phyloP scores from a whole-genome alignment of 371 early-diverging fungal species.

The Mycotypha africana region DNA sequence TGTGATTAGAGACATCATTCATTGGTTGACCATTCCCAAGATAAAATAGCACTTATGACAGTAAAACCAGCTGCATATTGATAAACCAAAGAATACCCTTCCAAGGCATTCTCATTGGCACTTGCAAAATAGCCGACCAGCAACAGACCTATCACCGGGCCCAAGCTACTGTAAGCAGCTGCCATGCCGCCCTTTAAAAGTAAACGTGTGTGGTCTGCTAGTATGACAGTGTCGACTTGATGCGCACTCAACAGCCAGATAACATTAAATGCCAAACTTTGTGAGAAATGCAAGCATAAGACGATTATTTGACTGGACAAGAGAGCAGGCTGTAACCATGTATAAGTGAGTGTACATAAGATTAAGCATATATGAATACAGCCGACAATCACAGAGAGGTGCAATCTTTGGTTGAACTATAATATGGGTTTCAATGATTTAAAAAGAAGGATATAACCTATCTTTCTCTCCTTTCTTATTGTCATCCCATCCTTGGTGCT shows the following conservation, averaged over 20 bases:
- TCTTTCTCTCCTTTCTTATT: background rate
- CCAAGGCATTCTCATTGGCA: background rate
- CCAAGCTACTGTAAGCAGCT: conserved; percentile 23
- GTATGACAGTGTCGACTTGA: conserved; percentile 18
- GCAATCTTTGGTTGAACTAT: conserved; percentile 7
- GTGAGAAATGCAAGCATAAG: conserved; percentile 19
- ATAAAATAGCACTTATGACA: conserved; percentile 21
- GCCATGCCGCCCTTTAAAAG: conserved; percentile 24
- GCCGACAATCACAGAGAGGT: conserved; percentile 4
- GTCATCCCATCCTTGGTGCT: conserved; percentile 1
- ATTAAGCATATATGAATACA: conserved; percentile 12
- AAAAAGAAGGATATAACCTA: no score
- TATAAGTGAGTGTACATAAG: conserved; percentile 19
- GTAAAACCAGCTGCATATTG: conserved; percentile 18
- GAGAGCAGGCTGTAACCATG: conserved; percentile 16
- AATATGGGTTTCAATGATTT: conserved; percentile 2
- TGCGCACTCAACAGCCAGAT: conserved; percentile 27
- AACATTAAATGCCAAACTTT: conserved; percentile 20
- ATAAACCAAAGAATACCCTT: conserved; percentile 19
- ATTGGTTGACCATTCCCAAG: conserved; percentile 31
- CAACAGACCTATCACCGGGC: conserved; percentile 26
- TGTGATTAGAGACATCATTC: no score
- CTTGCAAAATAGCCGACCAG: conserved; percentile 17
- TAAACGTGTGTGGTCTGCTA: conserved; percentile 22
- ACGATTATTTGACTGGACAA: conserved; percentile 7